phyloP scores from a whole-genome alignment of 768 basidiomycete genomes.

The Glaciozyma antarctica region DNA sequence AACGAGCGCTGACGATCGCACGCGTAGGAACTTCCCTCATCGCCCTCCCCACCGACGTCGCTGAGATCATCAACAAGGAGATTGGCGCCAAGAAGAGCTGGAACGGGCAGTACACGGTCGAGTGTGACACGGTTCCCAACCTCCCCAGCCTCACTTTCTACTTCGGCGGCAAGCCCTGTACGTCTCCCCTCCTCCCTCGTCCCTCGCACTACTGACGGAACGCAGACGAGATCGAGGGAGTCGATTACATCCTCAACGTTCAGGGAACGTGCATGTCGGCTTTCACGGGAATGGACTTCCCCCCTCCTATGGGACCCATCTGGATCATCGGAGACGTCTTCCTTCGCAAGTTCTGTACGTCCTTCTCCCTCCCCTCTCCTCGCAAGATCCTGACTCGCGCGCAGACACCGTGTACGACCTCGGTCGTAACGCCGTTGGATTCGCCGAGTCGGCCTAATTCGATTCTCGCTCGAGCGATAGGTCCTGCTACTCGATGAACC shows the following conservation, averaged over 20 bases:
- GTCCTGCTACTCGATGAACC: no score
- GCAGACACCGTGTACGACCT: conserved; percentile 59
- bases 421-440: conserved; percentile 64
- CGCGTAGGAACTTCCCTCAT: conserved; percentile 91
- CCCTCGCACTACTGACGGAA: neutral
- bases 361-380: no score
- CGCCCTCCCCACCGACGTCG: conserved; percentile 82
- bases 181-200: conserved; percentile 1
- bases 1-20: neutral
- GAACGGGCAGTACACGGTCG: conserved; percentile 80
- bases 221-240: conserved; percentile 60
- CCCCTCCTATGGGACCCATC: conserved; percentile 40
- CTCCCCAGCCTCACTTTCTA: conserved; percentile 77
- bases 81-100: conserved; percentile 90
- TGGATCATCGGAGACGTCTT: conserved; percentile 55
- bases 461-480: no score
- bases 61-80: conserved; percentile 89
- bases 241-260: conserved; percentile 81
- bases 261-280: conserved; percentile 88
- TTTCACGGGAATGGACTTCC: conserved; percentile 86
- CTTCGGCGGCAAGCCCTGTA: conserved; percentile 59
- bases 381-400: no score
- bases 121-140: conserved; percentile 70
- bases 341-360: conserved; percentile 79
- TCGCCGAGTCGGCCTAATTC: conserved; percentile 46